Evolutionary conservation across 768 basidiomycete genomes (phyloP), one percentile per base, ranked within the genome.

Genomic region (Calocybe indica): DNA sequence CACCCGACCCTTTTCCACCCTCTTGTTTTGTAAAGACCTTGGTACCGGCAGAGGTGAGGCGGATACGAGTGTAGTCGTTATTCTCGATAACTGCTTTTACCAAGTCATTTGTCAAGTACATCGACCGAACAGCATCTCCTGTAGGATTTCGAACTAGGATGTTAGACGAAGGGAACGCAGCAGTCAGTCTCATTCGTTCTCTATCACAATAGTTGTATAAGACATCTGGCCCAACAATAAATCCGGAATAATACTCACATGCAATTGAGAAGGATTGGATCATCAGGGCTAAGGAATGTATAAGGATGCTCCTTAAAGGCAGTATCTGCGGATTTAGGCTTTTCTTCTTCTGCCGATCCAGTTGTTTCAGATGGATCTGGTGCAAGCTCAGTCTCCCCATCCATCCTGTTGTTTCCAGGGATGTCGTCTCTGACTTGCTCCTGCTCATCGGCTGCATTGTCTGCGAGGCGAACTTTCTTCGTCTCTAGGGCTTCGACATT

Each of bases 11-110:
- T 38, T 78, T 78, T 1, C 76, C 80, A 2, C 79, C 80, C 50
- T 95, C 94, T 62, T 98, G 94, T 59, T 91, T 88, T 5, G 82
- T 79, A 64, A 98, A 88, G 9, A 92, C 83, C 64, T 96, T 95
- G 36, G 93, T 92, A 13, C 96, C 96, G n/a, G 89, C 87, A 10
- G 88, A 83, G 57, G 93, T 84, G 45, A 99, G 80, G 1, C 96
- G 83, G 47, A 97, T 75, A 28, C 85, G 82, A 29, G 79, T 77
- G 62, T 85, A 94, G 60, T 91, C 83, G 61, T 98, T 99, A 60
- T 83, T 70, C 45, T 72, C 58, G 48, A 97, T 76, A 51, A 98
- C 72, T n/a, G 73, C 66, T 64, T 88, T 91, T 60, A 95, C 86
- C 55, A 88, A 70, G 55, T 83, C 79, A 59, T 94, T 96, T 47